phyloP scores from a whole-genome alignment of 1,139 yeast genomes.

The Blastobotrys elegans region DNA sequence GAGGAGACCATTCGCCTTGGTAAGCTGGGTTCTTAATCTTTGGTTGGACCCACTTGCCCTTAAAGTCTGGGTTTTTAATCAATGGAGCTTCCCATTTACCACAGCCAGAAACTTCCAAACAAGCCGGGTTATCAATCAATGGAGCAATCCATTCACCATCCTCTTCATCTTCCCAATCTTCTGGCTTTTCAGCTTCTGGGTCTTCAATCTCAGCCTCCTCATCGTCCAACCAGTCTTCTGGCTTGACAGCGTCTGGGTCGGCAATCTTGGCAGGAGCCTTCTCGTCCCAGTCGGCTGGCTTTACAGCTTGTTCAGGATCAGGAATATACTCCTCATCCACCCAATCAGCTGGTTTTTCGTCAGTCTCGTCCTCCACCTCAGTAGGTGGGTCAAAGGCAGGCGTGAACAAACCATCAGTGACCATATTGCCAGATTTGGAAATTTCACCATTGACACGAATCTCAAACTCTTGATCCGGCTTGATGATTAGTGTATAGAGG shows the following conservation, averaged over 20 bases:
- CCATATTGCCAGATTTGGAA: slow-evolving; percentile 62
- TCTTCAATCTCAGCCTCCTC: slow-evolving; percentile 55
- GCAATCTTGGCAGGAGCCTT: slow-evolving; percentile 53
- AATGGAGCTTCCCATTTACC: slow-evolving; percentile 67
- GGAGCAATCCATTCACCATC: slow-evolving; percentile 84
- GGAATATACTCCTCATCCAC: slow-evolving; percentile 60
- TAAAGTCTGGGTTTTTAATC: slow-evolving; percentile 62
- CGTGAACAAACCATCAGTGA: slow-evolving; percentile 47
- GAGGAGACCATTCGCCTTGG: slow-evolving; percentile 76
- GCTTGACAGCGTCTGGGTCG: slow-evolving; percentile 63
- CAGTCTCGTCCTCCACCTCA: slow-evolving; percentile 57
- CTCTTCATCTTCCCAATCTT: slow-evolving; percentile 80
- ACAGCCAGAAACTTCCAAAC: slow-evolving; percentile 61
- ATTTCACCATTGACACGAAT: slow-evolving; percentile 77
- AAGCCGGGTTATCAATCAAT: slow-evolving; percentile 63
- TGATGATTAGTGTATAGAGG: slow-evolving; percentile 71
- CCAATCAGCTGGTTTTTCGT: slow-evolving; percentile 73
- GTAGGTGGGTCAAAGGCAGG: slow-evolving; percentile 65
- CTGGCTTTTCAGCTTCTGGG: slow-evolving; percentile 61
- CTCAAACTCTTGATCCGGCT: slow-evolving; percentile 62
- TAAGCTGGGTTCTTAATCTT: slow-evolving; percentile 65
- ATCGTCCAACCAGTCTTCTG: slow-evolving; percentile 75
- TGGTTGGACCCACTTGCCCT: slow-evolving; percentile 76
- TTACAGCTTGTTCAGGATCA: slow-evolving; percentile 56
- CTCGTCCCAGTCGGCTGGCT: slow-evolving; percentile 84